Percentiles rank a stretch among this genome's conserved stretches.
Conservation (phyloP, 2,329 filamentous ascomycete species). For the Nemania sp. region DNA sequence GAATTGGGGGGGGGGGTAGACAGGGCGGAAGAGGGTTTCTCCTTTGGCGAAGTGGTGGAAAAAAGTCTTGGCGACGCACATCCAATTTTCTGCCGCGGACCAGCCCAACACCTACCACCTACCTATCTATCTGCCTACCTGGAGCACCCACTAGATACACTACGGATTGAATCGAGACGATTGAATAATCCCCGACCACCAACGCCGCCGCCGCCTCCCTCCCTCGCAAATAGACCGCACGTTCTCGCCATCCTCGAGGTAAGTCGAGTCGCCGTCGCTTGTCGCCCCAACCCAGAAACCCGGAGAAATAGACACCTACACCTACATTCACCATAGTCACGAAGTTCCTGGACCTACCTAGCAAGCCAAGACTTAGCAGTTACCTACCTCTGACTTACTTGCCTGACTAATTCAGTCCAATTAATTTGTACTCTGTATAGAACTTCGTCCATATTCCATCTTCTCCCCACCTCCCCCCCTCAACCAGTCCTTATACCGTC, state of each 20-base stretch:
- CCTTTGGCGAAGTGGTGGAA: slow-evolving; percentile 44
- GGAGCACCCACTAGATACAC: slow-evolving; percentile 32
- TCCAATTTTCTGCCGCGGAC: slow-evolving; percentile 46
- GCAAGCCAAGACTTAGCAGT: not conserved
- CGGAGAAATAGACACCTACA: too few relatives aligned
- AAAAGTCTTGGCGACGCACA: slow-evolving; percentile 52
- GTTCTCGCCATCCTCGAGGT: slow-evolving; percentile 29
- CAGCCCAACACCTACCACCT: slow-evolving; percentile 33
- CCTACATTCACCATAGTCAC: too few relatives aligned
- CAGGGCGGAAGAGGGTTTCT: slow-evolving; percentile 52
- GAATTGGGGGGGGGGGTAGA: too few relatives aligned
- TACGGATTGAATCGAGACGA: slow-evolving; percentile 24
- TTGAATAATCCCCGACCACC: slow-evolving; percentile 16
- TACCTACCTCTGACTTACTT: not conserved
- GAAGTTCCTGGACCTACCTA: too few relatives aligned
- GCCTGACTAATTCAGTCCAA: not conserved
- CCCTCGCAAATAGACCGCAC: slow-evolving; percentile 14
- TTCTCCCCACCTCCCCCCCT: slow-evolving; percentile 1
- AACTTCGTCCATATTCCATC: slow-evolving; percentile 11
- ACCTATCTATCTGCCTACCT: not conserved
- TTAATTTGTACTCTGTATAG: not conserved
- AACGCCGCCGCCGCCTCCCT: slow-evolving; percentile 29
- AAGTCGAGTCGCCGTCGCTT: not conserved
- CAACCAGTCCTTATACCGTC: slow-evolving; percentile 23
- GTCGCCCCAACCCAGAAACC: too few relatives aligned